phyloP scores from a whole-genome alignment of 169 alveolate species.

The Plasmodium blacklocki region DNA sequence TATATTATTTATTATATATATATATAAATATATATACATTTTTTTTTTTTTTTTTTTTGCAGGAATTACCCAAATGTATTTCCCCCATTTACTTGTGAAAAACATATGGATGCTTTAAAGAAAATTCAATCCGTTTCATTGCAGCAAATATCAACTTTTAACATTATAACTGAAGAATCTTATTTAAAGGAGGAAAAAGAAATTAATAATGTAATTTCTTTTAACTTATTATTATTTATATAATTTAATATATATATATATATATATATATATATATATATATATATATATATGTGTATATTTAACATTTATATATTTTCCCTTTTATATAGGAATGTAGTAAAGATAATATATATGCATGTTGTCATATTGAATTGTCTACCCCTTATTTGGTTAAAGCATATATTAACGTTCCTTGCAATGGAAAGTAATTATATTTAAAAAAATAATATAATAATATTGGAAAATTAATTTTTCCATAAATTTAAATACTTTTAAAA shows the following conservation, averaged over 20 bases:
- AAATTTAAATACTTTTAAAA: slow-evolving; percentile 8
- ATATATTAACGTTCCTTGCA: slow-evolving; percentile 38
- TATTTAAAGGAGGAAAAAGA: slow-evolving; percentile 62
- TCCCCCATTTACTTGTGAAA: slow-evolving; percentile 61
- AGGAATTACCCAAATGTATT: slow-evolving; percentile 57
- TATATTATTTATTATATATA: background rate
- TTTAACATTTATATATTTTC: background rate
- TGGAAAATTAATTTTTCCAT: background rate
- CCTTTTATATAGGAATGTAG: slow-evolving; percentile 28
- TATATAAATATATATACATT: background rate
- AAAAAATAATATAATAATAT: slow-evolving; percentile 9
- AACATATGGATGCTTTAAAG: slow-evolving; percentile 68
- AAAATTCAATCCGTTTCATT: slow-evolving; percentile 67
- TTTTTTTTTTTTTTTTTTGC: slow-evolving; percentile 3
- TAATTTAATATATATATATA: background rate
- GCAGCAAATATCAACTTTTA: slow-evolving; percentile 61
- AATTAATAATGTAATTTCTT: slow-evolving; percentile 22
- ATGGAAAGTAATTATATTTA: slow-evolving; percentile 69
- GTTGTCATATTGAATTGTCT: slow-evolving; percentile 35
- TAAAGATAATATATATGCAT: slow-evolving; percentile 57
- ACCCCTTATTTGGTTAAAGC: slow-evolving; percentile 35
- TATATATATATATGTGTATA: background rate
- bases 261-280: too few relatives aligned
- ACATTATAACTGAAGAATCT: slow-evolving; percentile 63
- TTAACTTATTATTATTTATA: slow-evolving; percentile 1